Evolutionary conservation across 306 rosid genomes (phyloP).

Genomic region (Mucuna pruriens): DNA sequence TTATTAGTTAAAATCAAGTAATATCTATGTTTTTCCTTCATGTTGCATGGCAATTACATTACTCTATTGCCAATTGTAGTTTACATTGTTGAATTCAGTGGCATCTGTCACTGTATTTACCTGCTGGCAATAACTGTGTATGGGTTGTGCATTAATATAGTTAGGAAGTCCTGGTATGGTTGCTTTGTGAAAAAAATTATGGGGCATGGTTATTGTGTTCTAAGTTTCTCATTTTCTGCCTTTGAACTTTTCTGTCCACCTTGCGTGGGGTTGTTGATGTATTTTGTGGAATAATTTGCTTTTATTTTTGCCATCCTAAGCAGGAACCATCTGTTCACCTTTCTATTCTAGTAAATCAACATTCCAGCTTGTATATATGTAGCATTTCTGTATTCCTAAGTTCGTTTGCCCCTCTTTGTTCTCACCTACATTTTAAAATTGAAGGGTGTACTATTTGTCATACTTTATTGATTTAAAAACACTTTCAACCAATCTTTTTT

Average conservation of each 20-base stretch:
- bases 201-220: not conserved
- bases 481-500: not conserved
- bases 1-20: not conserved
- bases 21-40: not conserved
- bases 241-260: not conserved
- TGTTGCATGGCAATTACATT: not conserved
- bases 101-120: not conserved
- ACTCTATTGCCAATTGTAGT: not conserved
- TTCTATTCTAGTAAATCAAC: not conserved
- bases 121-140: not conserved
- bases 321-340: not conserved
- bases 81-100: constrained; percentile 14
- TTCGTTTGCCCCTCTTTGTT: not conserved
- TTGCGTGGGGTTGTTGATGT: not conserved
- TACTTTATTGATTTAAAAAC: not conserved
- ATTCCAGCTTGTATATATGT: not conserved
- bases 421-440: not conserved
- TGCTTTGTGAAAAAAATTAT: not conserved
- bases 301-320: not conserved
- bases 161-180: not conserved
- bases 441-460: not conserved
- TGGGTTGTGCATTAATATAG: not conserved
- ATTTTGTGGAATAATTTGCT: not conserved
- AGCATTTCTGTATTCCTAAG: not conserved
- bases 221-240: not conserved